phyloP scores from a whole-genome alignment of 1,284 basidiomycete genomes.

The Inonotus hispidus region DNA sequence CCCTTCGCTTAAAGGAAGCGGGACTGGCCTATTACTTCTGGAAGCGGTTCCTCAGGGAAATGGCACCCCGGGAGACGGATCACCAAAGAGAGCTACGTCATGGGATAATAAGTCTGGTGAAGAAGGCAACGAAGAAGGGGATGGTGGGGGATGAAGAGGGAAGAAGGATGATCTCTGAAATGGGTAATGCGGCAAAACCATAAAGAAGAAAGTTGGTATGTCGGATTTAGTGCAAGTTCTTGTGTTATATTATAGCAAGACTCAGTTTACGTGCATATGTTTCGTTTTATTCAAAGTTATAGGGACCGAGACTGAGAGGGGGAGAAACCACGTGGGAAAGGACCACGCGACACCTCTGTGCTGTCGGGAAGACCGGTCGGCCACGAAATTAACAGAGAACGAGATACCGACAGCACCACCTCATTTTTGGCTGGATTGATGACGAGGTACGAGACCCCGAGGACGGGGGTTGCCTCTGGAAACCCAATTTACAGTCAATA shows the following conservation, averaged over 20 bases:
- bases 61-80: constrained; percentile 44
- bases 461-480: constrained; percentile 1
- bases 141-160: constrained; percentile 27
- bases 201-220: background rate
- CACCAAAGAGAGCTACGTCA: constrained; percentile 40
- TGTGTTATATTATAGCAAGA: too few relatives aligned
- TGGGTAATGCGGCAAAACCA: constrained; percentile 19
- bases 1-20: constrained; percentile 43
- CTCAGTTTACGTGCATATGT: background rate
- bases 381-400: background rate
- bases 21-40: constrained; percentile 56
- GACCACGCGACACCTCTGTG: constrained; percentile 4
- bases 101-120: constrained; percentile 34
- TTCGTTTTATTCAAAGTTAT: background rate
- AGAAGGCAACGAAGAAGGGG: constrained; percentile 28
- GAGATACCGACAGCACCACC: background rate
- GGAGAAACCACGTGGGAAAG: background rate
- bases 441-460: constrained; percentile 5
- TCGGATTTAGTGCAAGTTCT: background rate
- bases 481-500: background rate
- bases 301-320: constrained; percentile 1
- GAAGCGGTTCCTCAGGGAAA: constrained; percentile 40
- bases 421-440: background rate
- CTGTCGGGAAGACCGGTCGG: constrained; percentile 1
- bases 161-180: constrained; percentile 33